A percentile compares a stretch with the other conserved stretches of the same genome.
Conservation (phyloP, 2,329 filamentous ascomycete species). For the Diaporthe caulivora region DNA sequence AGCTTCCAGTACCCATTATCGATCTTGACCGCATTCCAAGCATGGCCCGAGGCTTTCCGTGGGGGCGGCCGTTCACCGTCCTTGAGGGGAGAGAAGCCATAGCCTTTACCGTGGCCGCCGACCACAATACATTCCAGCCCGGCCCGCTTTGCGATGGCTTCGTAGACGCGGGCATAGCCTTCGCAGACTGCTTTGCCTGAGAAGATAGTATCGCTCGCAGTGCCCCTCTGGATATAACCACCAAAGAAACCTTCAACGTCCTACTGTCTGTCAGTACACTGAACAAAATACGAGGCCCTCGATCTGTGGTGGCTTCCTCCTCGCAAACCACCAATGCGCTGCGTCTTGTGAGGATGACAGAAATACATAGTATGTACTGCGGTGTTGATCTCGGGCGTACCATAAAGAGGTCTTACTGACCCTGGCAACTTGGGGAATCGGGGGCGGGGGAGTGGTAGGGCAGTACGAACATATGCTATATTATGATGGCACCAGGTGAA, state of each 20-base stretch:
- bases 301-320: no score
- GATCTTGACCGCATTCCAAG: slow-evolving; percentile 93
- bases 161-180: slow-evolving; percentile 88
- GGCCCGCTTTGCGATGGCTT: slow-evolving; percentile 80
- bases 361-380: background rate
- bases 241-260: slow-evolving; percentile 82
- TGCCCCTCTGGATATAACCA: slow-evolving; percentile 74
- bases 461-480: slow-evolving; percentile 74
- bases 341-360: background rate
- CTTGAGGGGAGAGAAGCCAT: slow-evolving; percentile 73
- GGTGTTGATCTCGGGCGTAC: background rate
- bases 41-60: slow-evolving; percentile 75
- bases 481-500: slow-evolving; percentile 98
- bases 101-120: slow-evolving; percentile 88
- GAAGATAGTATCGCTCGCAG: slow-evolving; percentile 79
- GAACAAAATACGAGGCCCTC: background rate
- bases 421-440: no score
- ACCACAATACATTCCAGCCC: slow-evolving; percentile 84
- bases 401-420: background rate
- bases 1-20: slow-evolving; percentile 93
- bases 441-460: background rate
- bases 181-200: slow-evolving; percentile 89
- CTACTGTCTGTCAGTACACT: background rate
- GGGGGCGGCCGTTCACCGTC: slow-evolving; percentile 76
- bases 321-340: background rate